These are phyloP conservation scores for Psidium guajava DNA, from an alignment of 345 rosid species.

Conservation along the genomic window DNA sequence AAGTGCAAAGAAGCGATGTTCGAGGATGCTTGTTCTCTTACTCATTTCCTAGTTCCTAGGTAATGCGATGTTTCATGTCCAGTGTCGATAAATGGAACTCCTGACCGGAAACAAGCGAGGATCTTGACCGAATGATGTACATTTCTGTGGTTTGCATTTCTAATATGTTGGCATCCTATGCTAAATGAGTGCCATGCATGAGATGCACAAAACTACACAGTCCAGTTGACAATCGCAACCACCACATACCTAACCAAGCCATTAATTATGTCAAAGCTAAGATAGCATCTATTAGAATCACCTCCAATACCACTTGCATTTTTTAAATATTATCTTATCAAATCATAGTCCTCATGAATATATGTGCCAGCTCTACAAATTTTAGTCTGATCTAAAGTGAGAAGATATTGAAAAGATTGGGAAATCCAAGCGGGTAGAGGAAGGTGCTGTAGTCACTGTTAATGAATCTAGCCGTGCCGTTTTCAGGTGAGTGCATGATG, in stretches of 20 bases:
- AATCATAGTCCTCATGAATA: background rate
- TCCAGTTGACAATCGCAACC: background rate
- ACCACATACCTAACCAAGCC: background rate
- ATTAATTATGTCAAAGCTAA: background rate
- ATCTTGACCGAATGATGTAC: background rate
- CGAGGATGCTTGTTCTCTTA: background rate
- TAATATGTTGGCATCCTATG: background rate
- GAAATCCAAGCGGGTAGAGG: background rate
- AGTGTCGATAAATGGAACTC: background rate
- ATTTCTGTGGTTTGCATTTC: background rate
- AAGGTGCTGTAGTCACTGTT: background rate
- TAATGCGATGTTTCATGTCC: background rate
- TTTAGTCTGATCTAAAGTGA: background rate
- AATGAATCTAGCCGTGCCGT: background rate
- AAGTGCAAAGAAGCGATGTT: background rate
- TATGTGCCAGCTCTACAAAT: background rate
- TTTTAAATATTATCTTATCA: background rate
- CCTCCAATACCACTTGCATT: background rate
- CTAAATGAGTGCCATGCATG: background rate
- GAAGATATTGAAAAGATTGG: background rate
- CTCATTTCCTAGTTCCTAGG: background rate
- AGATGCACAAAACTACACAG: background rate
- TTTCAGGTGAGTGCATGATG: background rate
- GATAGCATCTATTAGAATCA: background rate
- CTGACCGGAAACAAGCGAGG: background rate